Evolutionary conservation across 2,329 filamentous ascomycete species (phyloP), one percentile per base, ranked within the genome.

Genomic region (Dryadomyces sulphureus): DNA sequence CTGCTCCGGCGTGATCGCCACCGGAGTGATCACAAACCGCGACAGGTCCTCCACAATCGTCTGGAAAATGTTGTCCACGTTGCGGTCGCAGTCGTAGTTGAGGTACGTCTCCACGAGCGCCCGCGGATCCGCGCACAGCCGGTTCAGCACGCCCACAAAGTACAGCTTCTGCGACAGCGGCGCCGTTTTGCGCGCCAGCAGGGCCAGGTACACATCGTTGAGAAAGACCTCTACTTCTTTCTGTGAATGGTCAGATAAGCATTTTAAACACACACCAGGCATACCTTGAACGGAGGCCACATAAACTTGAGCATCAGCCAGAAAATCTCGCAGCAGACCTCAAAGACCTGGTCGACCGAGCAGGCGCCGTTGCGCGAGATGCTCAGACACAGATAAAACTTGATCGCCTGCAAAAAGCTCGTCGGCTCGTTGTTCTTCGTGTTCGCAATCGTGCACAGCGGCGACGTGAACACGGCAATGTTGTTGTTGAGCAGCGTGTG

Each of bases 141-240:
- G 75, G 55, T 86, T 84, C 45, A 98, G 72, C 22, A 98, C 78
- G 49, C 79, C 80, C 61, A 98, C 77, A 54, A 96, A 92, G 58
- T 90, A 88, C 46, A 92, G 76, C 63, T 96, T 98, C 59, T 98
- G 92, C 49, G 88, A 88, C 9, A 82, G 66, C 4, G 90, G 90
- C 0, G 90, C 88, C 49, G 80, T 89, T 52, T 82, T 79, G 61
- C 90, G 84, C 43, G 94, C 90, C 34, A 98, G 68, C 38, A 96
- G 86, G 0, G 89, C 83, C 5, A 98, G 69, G 59, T 98, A 98
- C 25, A 98, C 93, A 59, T 98, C 92, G 60, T 96, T 96, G 49
- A 98, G 65, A 59, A 98, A 96, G 0, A 98, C 90, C 62, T 96
- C 92, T 46, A 98, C 84, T 60, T 98, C 92, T 75, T 94, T 94